These are phyloP conservation scores for Petunia hybrid DNA, from an alignment of 305 asterid genomes.

Conservation along the genomic window DNA sequence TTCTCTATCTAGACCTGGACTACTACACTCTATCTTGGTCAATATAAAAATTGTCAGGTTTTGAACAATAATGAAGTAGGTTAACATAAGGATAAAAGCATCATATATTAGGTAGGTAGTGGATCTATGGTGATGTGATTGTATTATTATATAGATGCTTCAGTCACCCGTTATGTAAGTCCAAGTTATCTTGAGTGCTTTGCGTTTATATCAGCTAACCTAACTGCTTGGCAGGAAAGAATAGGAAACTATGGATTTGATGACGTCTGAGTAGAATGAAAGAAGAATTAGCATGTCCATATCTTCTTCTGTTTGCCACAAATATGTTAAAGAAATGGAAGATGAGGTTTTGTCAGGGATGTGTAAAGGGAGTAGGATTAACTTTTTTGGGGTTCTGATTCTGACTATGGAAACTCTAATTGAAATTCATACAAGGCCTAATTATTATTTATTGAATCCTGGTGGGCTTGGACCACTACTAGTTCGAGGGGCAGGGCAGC, in stretches of 20 bases:
- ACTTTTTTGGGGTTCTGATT: neutral
- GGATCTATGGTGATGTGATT: neutral
- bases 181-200: neutral
- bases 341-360: neutral
- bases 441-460: neutral
- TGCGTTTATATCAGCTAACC: neutral
- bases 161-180: neutral
- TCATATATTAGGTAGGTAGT: neutral
- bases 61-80: neutral
- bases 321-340: neutral
- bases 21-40: neutral
- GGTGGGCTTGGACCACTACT: neutral
- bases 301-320: neutral
- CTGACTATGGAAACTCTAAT: neutral
- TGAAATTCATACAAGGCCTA: neutral
- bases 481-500: neutral
- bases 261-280: neutral
- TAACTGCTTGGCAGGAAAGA: slow-evolving; percentile 1
- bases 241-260: neutral
- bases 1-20: slow-evolving; percentile 1
- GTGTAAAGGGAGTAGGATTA: neutral
- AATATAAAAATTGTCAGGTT: neutral
- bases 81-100: neutral
- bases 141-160: neutral
- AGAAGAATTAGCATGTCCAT: neutral